Conservation (phyloP, 2,329 filamentous ascomycete genomes). For the Aspergillus sp. region DNA sequence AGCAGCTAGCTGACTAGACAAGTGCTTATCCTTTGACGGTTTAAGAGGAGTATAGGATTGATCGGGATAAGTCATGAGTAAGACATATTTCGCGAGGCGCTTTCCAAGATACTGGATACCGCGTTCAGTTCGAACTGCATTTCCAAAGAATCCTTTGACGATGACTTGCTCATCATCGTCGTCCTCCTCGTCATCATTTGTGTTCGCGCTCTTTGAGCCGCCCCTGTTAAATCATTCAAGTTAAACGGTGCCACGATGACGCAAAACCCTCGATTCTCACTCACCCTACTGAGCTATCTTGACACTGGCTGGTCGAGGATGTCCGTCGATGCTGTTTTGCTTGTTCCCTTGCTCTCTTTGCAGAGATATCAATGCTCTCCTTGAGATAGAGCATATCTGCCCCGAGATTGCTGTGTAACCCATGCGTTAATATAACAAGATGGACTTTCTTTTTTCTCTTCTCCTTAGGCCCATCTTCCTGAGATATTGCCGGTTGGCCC, state of each 20-base stretch:
- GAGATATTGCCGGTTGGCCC: constrained; percentile 3
- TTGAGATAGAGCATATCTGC: constrained; percentile 97
- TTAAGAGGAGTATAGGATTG: constrained; percentile 73
- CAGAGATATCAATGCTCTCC: constrained; percentile 85
- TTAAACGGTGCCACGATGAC: too few relatives aligned
- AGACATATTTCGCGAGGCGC: constrained; percentile 79
- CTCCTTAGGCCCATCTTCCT: constrained; percentile 20
- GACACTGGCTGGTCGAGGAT: constrained; percentile 5
- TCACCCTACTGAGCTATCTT: not conserved
- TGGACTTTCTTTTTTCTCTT: constrained; percentile 62
- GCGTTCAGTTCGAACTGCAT: constrained; percentile 81
- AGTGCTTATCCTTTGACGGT: constrained; percentile 42
- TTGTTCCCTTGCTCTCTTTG: constrained; percentile 56
- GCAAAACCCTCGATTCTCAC: not conserved
- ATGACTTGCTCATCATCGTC: constrained; percentile 65
- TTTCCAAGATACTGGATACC: constrained; percentile 98
- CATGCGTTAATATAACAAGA: constrained; percentile 86
- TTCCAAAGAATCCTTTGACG: constrained; percentile 81
- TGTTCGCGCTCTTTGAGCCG: too few relatives aligned
- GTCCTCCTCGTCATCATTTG: constrained; percentile 23
- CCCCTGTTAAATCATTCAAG: too few relatives aligned
- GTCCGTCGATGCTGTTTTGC: constrained; percentile 49
- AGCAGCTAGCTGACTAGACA: constrained; percentile 42
- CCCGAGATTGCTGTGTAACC: constrained; percentile 88
- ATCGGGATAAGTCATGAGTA: constrained; percentile 86